Percentiles rank a stretch among this genome's conserved stretches.
phyloP scores from a whole-genome alignment of 2,329 filamentous ascomycete species.

The Penicillium sp. region DNA sequence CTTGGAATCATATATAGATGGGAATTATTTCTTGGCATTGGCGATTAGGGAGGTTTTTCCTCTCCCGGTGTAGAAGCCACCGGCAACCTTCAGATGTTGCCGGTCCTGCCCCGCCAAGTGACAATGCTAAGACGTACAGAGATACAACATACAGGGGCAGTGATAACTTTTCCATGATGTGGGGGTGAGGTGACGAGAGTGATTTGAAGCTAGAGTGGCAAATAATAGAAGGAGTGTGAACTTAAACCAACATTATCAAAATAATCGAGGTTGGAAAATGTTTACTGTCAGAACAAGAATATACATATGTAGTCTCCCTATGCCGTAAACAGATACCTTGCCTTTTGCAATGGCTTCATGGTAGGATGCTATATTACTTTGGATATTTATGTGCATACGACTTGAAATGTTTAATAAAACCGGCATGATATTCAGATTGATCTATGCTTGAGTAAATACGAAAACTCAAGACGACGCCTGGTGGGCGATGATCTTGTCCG shows the following conservation, averaged over 20 bases:
- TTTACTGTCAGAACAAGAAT: not conserved
- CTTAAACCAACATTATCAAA: not conserved
- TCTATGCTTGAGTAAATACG: not conserved
- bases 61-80: slow-evolving; percentile 7
- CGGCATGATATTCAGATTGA: not conserved
- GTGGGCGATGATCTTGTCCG: slow-evolving; percentile 27
- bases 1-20: not conserved
- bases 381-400: not conserved
- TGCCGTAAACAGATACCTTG: not conserved
- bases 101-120: not conserved
- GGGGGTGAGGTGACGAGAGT: not conserved
- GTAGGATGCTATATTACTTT: not conserved
- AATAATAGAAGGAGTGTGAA: not conserved
- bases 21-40: not conserved
- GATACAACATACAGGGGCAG: not conserved
- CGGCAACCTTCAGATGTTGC: not conserved
- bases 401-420: not conserved
- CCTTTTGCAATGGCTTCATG: not conserved
- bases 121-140: not conserved
- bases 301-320: not conserved
- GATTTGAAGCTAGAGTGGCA: no score
- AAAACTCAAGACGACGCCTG: slow-evolving; percentile 9
- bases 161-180: not conserved
- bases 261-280: not conserved
- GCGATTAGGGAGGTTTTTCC: not conserved